Evolutionary conservation across 257 asterid genomes (phyloP).

Genomic region (Nicotiana benthamiana): DNA sequence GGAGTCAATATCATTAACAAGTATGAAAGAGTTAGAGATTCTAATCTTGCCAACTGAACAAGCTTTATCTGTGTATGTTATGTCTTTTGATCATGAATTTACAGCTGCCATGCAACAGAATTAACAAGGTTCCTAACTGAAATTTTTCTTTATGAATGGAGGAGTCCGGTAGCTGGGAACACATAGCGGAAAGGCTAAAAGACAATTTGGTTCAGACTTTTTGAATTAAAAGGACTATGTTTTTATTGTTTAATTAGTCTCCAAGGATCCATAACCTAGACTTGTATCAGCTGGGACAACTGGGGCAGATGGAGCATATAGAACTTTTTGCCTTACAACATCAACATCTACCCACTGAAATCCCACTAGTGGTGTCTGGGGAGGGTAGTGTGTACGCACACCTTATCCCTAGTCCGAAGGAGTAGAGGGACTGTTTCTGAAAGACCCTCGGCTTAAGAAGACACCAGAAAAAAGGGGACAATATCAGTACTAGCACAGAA

Average conservation of each 20-base stretch:
- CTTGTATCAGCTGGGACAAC: not conserved
- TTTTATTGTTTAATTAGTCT: not conserved
- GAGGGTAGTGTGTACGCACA: too few relatives aligned
- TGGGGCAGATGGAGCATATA: not conserved
- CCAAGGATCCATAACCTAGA: not conserved
- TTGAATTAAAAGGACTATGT: not conserved
- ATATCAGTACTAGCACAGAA: too few relatives aligned
- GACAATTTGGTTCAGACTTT: not conserved
- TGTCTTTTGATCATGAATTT: not conserved
- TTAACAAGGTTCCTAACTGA: not conserved
- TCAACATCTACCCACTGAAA: too few relatives aligned
- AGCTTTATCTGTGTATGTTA: not conserved
- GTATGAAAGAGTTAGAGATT: not conserved
- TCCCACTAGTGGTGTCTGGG: too few relatives aligned
- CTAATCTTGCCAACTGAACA: not conserved
- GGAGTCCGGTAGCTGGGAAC: not conserved
- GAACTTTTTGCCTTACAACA: not conserved
- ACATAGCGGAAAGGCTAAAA: not conserved
- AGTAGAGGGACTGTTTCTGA: too few relatives aligned
- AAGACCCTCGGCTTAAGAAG: too few relatives aligned
- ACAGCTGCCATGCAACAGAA: not conserved
- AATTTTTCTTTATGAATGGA: not conserved
- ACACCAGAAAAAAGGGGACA: too few relatives aligned
- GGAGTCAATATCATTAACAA: not conserved
- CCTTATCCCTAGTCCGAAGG: too few relatives aligned